phyloP scores from a whole-genome alignment of 805 yeast genomes.

The Lachancea kluyveri region DNA sequence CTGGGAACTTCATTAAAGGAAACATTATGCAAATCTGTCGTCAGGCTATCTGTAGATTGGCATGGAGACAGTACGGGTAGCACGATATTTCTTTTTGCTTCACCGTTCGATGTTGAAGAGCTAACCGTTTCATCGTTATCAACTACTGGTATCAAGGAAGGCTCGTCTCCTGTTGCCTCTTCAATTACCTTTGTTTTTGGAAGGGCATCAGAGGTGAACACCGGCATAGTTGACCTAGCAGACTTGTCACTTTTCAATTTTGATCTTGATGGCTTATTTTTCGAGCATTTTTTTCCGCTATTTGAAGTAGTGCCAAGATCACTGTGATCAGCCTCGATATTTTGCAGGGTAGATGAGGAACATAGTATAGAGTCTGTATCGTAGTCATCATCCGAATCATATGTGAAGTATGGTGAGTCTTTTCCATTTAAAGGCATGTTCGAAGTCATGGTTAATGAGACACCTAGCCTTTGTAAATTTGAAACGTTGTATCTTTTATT shows the following conservation, averaged over 20 bases:
- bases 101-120: slow-evolving; percentile 5
- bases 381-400: slow-evolving; percentile 25
- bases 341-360: slow-evolving; percentile 2
- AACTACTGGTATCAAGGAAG: slow-evolving; percentile 53
- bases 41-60: slow-evolving; percentile 27
- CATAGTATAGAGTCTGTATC: slow-evolving; percentile 14
- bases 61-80: slow-evolving; percentile 28
- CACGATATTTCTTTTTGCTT: slow-evolving; percentile 11
- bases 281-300: neutral
- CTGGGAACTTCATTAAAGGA: slow-evolving; percentile 88
- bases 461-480: slow-evolving; percentile 67
- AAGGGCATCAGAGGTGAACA: slow-evolving; percentile 63
- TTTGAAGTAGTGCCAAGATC: neutral
- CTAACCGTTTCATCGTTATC: slow-evolving; percentile 13
- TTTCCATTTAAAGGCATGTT: slow-evolving; percentile 36
- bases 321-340: slow-evolving; percentile 6
- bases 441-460: slow-evolving; percentile 73
- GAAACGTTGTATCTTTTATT: slow-evolving; percentile 38
- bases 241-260: slow-evolving; percentile 7
- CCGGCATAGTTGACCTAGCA: slow-evolving; percentile 37
- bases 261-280: neutral
- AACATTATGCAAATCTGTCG: slow-evolving; percentile 32
- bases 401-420: slow-evolving; percentile 25
- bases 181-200: slow-evolving; percentile 64
- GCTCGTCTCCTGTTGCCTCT: slow-evolving; percentile 62